Conservation (phyloP, 345 rosid genomes). For the Brassica juncea region DNA sequence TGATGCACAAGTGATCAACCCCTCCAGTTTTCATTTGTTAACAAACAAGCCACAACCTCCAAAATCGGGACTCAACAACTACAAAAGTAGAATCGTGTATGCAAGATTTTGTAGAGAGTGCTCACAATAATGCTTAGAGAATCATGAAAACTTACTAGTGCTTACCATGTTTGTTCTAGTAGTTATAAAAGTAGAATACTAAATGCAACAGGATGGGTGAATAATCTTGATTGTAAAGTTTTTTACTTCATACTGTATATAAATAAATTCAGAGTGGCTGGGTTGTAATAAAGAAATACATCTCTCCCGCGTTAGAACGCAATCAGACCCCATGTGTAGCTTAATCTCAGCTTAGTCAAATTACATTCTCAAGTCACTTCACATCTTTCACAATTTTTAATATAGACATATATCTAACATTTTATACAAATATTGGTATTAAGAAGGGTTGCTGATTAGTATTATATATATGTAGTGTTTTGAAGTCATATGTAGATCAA, state of each 20-base stretch:
- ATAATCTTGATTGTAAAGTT: no score
- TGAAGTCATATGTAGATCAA: constrained; percentile 15
- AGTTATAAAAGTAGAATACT: neutral
- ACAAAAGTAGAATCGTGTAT: neutral
- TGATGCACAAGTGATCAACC: no score
- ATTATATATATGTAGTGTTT: constrained; percentile 19
- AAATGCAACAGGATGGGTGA: neutral
- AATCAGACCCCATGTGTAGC: constrained; percentile 28
- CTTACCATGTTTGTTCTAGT: neutral
- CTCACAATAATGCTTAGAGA: neutral
- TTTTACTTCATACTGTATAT: neutral
- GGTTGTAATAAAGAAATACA: no score
- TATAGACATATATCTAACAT: neutral
- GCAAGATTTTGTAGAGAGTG: neutral
- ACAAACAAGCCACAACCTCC: neutral
- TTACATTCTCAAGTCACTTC: constrained; percentile 20
- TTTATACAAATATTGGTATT: neutral
- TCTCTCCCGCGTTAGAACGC: no score
- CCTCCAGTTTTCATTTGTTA: no score
- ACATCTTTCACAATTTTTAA: constrained; percentile 16
- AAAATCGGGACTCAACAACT: neutral
- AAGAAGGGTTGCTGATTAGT: neutral
- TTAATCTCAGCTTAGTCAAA: constrained; percentile 27
- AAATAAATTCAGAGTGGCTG: no score
- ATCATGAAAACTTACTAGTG: constrained; percentile 10